Evolutionary conservation across 768 basidiomycete genomes (phyloP), one percentile per base, ranked within the genome.

Genomic region (Pleurotus citrinopileatus): DNA sequence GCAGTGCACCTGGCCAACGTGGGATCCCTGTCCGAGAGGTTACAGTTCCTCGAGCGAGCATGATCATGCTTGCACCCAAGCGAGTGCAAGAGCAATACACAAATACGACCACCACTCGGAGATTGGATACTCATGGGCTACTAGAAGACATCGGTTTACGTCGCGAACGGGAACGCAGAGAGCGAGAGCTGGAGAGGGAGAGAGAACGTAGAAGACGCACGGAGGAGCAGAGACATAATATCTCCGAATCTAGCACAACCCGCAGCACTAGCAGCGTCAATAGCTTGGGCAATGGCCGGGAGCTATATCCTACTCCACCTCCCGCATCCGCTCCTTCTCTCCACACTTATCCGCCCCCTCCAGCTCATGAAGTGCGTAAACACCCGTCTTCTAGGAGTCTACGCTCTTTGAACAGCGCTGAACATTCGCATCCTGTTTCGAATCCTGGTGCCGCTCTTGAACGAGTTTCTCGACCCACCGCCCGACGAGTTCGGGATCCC

Each of bases 21-120:
- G 53, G 45, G 22, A 25, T 36, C 52, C 45, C 47, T 19, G 13
- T 42, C 26, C 45, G 45, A 29, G 45, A 47, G 20, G 25, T 10
- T 10, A 37, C 34, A 4, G 34, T 37, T 20, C 32, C 48, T 28
- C 56, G 34, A 27, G 67, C 70, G 19, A 73, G 66, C 34, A 78
- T 79, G 75, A 84, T 91, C 52, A 69, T 93, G 58, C 70, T 92
- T 10, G 89, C 87, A 15, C 82, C 87, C 27, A 81, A 82, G 61
- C 80, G 78, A 57, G 89, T 91, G n/a, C 90, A 92, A 60, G 82
- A 83, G 61, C 83, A 86, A 13, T 91, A 81, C 61, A 90, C 88
- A 15, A 89, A 82, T 60, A 91, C 89, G 15, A 83, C 77, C 28
- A 86, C 87, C 17, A 89, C 86, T 4, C 75, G 80, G 44, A 83